Evolutionary conservation across 208 protist genomes (phyloP).

Genomic region (Trypanosoma boissoni): DNA sequence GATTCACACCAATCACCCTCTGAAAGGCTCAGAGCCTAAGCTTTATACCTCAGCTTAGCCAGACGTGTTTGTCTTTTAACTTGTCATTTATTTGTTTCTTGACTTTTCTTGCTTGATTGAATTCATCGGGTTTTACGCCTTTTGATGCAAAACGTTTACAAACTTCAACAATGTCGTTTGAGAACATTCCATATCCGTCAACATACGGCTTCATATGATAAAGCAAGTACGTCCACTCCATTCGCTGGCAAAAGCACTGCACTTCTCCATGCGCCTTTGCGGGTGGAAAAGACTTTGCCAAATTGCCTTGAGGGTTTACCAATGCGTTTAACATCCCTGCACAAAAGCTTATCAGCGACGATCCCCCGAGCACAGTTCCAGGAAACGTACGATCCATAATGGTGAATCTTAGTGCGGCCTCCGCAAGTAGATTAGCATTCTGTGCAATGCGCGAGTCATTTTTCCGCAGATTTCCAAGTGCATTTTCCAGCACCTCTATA

Average conservation of each 20-base stretch:
- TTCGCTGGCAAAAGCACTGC: not conserved
- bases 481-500: not conserved
- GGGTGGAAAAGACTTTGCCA: not conserved
- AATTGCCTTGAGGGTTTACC: not conserved
- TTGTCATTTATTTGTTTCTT: too few species aligned
- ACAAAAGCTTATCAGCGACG: not conserved
- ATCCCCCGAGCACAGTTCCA: not conserved
- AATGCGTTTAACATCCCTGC: not conserved
- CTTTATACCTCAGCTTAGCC: not conserved
- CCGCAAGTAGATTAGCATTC: slow-evolving; percentile 16
- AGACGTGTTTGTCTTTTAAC: not conserved
- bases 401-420: slow-evolving; percentile 7
- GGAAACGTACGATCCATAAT: not conserved
- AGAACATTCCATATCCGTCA: not conserved
- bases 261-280: not conserved
- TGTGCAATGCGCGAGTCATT: slow-evolving; percentile 1
- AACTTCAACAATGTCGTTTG: not conserved
- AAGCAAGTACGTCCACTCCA: not conserved
- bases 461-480: not conserved
- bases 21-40: slow-evolving; percentile 10
- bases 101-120: not conserved
- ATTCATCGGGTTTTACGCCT: not conserved
- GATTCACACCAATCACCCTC: slow-evolving; percentile 28
- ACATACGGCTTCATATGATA: not conserved
- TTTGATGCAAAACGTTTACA: not conserved